Conservation (phyloP, 2,329 filamentous ascomycete species). For the Epichloe glyceriae region DNA sequence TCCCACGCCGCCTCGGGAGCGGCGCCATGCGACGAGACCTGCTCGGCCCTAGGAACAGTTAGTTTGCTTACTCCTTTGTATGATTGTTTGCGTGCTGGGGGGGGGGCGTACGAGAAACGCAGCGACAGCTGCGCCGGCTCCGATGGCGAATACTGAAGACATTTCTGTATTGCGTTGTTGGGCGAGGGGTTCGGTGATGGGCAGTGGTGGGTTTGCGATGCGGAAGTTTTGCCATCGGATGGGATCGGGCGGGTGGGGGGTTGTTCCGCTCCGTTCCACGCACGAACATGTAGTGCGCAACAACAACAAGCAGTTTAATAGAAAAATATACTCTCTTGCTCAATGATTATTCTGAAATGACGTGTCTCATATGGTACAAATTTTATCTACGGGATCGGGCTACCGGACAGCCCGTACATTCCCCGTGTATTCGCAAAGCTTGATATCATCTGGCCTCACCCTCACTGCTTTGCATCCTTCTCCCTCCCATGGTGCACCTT, state of each 20-base stretch:
- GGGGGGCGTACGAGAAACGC: slow-evolving; percentile 33
- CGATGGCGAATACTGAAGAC: slow-evolving; percentile 32
- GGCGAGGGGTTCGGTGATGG: not conserved
- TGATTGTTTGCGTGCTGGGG: not conserved
- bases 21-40: slow-evolving; percentile 75
- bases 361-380: too few relatives aligned
- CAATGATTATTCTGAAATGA: too few relatives aligned
- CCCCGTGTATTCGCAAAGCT: not conserved
- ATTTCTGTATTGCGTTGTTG: slow-evolving; percentile 14
- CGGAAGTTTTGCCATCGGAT: slow-evolving; percentile 17
- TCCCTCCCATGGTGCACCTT: slow-evolving; percentile 25
- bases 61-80: not conserved
- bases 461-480: slow-evolving; percentile 5
- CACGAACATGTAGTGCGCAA: not conserved
- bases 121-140: slow-evolving; percentile 35
- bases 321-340: too few relatives aligned
- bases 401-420: too few relatives aligned
- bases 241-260: slow-evolving; percentile 6
- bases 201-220: slow-evolving; percentile 1
- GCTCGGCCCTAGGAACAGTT: slow-evolving; percentile 61
- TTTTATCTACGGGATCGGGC: too few relatives aligned
- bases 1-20: slow-evolving; percentile 64
- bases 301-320: not conserved
- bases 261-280: slow-evolving; percentile 11
- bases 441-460: not conserved